Evolutionary conservation across 2,329 filamentous ascomycete genomes (phyloP).

Genomic region (Colletotrichum costaricense): DNA sequence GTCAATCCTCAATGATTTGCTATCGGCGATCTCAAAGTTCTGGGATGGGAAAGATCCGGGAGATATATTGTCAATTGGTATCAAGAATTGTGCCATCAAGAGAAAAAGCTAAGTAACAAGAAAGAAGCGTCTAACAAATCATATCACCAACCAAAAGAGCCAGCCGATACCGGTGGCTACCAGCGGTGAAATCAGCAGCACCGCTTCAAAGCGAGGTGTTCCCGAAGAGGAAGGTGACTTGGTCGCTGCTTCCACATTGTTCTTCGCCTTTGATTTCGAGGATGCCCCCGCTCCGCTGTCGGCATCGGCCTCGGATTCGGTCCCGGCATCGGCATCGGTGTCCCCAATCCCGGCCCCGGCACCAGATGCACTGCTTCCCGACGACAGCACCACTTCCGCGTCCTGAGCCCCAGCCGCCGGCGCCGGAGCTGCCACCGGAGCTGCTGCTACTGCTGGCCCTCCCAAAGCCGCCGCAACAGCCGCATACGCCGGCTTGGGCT

Average conservation of each 20-base stretch:
- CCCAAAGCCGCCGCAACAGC: constrained; percentile 48
- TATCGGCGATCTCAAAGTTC: neutral
- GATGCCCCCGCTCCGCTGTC: neutral
- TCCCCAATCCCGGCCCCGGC: neutral
- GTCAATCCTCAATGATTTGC: neutral
- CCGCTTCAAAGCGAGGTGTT: neutral
- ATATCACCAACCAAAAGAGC: neutral
- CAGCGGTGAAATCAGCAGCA: neutral
- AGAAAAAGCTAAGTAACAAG: neutral
- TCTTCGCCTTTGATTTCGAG: neutral
- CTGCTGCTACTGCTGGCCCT: constrained; percentile 27
- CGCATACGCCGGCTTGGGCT: constrained; percentile 53
- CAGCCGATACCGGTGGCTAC: neutral
- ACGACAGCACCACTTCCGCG: neutral
- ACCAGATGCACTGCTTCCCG: neutral
- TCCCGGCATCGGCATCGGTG: constrained; percentile 2
- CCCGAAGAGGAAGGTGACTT: constrained; percentile 19
- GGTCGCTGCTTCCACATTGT: neutral
- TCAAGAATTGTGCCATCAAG: neutral
- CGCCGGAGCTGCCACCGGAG: constrained; percentile 1
- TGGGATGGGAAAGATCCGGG: neutral
- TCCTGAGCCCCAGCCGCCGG: constrained; percentile 8
- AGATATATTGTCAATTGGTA: neutral
- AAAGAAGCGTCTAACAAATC: neutral
- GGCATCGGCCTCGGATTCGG: neutral